These are phyloP conservation scores for Lepidopterella palustris DNA, from an alignment of 495 filamentous ascomycete genomes.

Conservation along the genomic window DNA sequence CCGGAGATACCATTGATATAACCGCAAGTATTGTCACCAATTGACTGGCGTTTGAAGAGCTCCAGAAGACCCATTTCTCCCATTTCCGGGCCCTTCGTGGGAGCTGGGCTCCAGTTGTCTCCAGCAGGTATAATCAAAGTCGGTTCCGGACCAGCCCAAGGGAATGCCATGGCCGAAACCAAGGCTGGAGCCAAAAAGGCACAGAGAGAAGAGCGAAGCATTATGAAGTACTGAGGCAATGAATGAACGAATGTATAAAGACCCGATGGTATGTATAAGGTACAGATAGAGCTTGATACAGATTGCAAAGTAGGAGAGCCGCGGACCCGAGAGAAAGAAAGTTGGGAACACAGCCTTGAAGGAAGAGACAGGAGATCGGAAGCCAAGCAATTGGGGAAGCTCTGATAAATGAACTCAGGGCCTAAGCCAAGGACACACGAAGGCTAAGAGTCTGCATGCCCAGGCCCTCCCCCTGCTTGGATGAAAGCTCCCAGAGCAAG, in stretches of 20 bases:
- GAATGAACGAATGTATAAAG: background rate
- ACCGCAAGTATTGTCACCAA: conserved; percentile 21
- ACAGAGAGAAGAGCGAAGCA: conserved; percentile 19
- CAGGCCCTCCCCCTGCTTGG: conserved; percentile 1
- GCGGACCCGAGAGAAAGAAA: background rate
- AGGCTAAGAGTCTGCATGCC: conserved; percentile 10
- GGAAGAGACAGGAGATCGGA: background rate
- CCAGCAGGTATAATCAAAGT: conserved; percentile 14
- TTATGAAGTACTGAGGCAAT: conserved; percentile 4
- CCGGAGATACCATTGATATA: conserved; percentile 14
- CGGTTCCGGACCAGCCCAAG: conserved; percentile 19
- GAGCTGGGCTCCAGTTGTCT: conserved; percentile 25
- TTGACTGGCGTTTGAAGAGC: conserved; percentile 14
- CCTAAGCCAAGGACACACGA: background rate
- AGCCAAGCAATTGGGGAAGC: background rate
- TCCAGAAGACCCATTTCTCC: conserved; percentile 11
- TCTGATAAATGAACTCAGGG: conserved; percentile 5
- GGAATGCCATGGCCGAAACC: conserved; percentile 21
- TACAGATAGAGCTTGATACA: background rate
- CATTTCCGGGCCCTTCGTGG: conserved; percentile 15
- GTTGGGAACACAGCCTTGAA: background rate
- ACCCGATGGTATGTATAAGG: background rate
- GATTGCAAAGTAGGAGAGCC: background rate
- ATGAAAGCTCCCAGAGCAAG: background rate
- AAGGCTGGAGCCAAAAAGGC: conserved; percentile 24